Base-by-base conservation (phyloP, 441 rosid genomes). In the Gossypium gossypioides region DNA sequence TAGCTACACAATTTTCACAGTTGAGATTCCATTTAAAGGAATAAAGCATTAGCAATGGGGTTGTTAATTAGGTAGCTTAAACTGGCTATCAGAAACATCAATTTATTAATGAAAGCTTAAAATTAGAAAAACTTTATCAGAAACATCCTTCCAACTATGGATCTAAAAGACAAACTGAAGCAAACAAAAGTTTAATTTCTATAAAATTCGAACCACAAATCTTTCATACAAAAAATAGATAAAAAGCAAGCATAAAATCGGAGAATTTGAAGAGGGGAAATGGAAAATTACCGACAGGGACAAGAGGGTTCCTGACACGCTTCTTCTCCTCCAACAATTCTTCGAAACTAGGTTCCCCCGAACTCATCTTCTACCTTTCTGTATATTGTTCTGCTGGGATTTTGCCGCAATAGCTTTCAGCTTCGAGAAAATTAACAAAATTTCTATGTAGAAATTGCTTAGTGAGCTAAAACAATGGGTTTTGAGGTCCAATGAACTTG, bases 271-370 rank as follows among this genome's bases (percentile, higher is more conserved):
- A 25, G 9, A 10, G 60, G 68, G 55, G 6, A 44, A 6, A 27
- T 64, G 13, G 21, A 46, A 52, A 37, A 51, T 71, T 86, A 92
- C 98, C 98, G 52, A 94, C 75, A 25, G 97, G 98, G 8, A 94
- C 98, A 25, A 87, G 80, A 71, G 97, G 97, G 75, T 94, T 94
- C 75, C 91, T 84, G 18, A 77, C 82, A 5, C 90, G 90, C 84
- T 85, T 87, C 86, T 90, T 91, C 85, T 87, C 89, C 74, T 78
- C 85, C 15, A 83, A 78, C 2, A 94, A 79, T 7, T 90, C 88
- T 55, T 90, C 98, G 75, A 88, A 69, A 54, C 74, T 80, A 15
- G 90, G 88, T 37, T 94, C 96, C 2, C 82, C 68, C 0, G 83
- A 59, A 62, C 85, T 84, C 90, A 86, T 88, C 78, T 83, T 82